phyloP scores from a whole-genome alignment of 2,329 filamentous ascomycete genomes.

The Clathrospora elynae region DNA sequence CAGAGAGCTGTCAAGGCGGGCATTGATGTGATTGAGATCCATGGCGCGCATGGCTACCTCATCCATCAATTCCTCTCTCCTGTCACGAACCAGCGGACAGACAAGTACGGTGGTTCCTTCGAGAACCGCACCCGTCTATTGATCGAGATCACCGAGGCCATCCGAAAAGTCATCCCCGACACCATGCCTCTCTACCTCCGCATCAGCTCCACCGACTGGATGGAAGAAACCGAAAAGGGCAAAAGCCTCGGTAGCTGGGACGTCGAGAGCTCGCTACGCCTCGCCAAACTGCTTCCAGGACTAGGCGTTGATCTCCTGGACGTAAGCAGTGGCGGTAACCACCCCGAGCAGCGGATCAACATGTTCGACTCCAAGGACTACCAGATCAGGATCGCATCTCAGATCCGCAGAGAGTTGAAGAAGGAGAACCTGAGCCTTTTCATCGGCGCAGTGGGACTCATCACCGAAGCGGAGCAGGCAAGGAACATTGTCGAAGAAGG shows the following conservation, averaged over 20 bases:
- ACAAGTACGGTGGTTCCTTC: slow-evolving; percentile 51
- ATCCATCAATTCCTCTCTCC: slow-evolving; percentile 50
- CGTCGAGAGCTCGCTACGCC: slow-evolving; percentile 45
- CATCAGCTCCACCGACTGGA: slow-evolving; percentile 47
- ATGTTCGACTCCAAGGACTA: slow-evolving; percentile 53
- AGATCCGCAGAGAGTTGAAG: slow-evolving; percentile 51
- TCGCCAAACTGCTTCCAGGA: slow-evolving; percentile 50
- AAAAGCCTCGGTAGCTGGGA: slow-evolving; percentile 48
- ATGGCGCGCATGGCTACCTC: slow-evolving; percentile 51
- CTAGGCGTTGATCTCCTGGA: slow-evolving; percentile 54
- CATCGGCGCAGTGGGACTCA: slow-evolving; percentile 60
- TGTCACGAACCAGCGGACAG: slow-evolving; percentile 50
- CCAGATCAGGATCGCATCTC: slow-evolving; percentile 55
- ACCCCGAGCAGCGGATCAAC: slow-evolving; percentile 49
- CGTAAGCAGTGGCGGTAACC: slow-evolving; percentile 54
- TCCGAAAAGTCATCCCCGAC: slow-evolving; percentile 40
- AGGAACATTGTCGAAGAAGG: slow-evolving; percentile 50
- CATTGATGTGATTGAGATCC: slow-evolving; percentile 52
- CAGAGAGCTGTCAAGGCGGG: slow-evolving; percentile 45
- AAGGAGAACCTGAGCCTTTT: slow-evolving; percentile 49
- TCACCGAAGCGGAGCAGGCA: slow-evolving; percentile 60
- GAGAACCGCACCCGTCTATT: slow-evolving; percentile 49
- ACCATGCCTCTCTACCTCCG: slow-evolving; percentile 45
- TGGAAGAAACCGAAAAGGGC: slow-evolving; percentile 42
- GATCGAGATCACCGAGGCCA: slow-evolving; percentile 50